These are phyloP conservation scores for Viola odorata DNA, from an alignment of 345 rosid species.

Conservation along the genomic window DNA sequence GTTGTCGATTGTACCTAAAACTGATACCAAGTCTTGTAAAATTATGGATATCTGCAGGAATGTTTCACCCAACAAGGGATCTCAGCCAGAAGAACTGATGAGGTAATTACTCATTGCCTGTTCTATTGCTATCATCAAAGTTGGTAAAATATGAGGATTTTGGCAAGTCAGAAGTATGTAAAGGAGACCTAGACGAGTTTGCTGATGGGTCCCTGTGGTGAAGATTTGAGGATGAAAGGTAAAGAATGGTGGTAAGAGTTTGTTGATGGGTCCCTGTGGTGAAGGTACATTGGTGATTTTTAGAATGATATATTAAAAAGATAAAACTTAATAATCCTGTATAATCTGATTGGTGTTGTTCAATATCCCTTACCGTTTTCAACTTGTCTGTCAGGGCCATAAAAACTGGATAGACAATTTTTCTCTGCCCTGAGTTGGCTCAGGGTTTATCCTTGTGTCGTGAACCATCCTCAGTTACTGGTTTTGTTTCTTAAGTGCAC, in stretches of 20 bases:
- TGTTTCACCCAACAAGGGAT: constrained; percentile 24
- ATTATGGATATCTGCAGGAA: constrained; percentile 37
- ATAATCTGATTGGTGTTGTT: too few relatives aligned
- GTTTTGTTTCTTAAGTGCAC: too few relatives aligned
- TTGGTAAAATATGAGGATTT: background rate
- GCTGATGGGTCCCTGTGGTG: background rate
- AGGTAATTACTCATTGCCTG: constrained; percentile 40
- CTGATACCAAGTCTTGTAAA: background rate
- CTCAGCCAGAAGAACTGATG: constrained; percentile 58
- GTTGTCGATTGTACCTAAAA: background rate
- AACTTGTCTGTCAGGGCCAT: too few relatives aligned
- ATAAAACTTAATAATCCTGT: too few relatives aligned
- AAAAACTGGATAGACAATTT: too few relatives aligned
- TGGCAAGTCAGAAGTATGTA: background rate
- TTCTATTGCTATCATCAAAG: background rate
- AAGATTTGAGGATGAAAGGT: background rate
- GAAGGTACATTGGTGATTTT: too few relatives aligned
- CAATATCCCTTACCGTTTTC: too few relatives aligned
- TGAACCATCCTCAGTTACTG: too few relatives aligned
- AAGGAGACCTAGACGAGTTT: background rate
- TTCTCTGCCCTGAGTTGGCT: too few relatives aligned
- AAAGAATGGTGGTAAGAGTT: background rate
- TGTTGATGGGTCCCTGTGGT: too few relatives aligned
- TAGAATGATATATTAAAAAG: too few relatives aligned
- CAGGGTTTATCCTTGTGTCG: too few relatives aligned